Percentiles rank a stretch among this genome's conserved stretches.
Conservation (phyloP, 805 yeast genomes). For the Saccharomycopsis oosterbeekiorum region DNA sequence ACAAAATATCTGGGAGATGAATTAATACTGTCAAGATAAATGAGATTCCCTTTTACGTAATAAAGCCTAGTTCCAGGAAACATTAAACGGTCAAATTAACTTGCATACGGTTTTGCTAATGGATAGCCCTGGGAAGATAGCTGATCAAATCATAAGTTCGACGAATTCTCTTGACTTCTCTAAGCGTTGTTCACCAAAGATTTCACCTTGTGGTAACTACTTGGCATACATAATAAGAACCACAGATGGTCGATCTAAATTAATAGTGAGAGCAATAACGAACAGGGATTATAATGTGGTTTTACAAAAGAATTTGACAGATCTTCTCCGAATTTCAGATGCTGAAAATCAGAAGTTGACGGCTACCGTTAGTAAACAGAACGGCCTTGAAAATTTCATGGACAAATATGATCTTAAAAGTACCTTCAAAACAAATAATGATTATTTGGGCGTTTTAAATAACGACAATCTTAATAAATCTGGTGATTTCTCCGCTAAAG, state of each 20-base stretch:
- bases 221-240: slow-evolving; percentile 9
- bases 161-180: slow-evolving; percentile 2
- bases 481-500: neutral
- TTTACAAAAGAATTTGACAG: slow-evolving; percentile 5
- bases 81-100: too few species aligned
- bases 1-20: too few species aligned
- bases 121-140: neutral
- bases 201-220: slow-evolving; percentile 9
- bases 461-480: neutral
- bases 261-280: slow-evolving; percentile 5
- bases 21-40: too few species aligned
- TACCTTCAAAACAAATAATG: slow-evolving; percentile 3
- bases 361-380: neutral
- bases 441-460: neutral
- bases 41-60: too few species aligned
- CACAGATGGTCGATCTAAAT: neutral
- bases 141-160: neutral
- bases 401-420: slow-evolving; percentile 2
- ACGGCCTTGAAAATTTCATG: slow-evolving; percentile 2
- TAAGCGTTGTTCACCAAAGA: neutral
- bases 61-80: too few species aligned
- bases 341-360: neutral
- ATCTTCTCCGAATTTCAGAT: neutral
- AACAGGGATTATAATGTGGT: slow-evolving; percentile 1
- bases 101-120: neutral